Base-by-base conservation (phyloP, 2,329 filamentous ascomycete species). In the Davidsoniella australis region DNA sequence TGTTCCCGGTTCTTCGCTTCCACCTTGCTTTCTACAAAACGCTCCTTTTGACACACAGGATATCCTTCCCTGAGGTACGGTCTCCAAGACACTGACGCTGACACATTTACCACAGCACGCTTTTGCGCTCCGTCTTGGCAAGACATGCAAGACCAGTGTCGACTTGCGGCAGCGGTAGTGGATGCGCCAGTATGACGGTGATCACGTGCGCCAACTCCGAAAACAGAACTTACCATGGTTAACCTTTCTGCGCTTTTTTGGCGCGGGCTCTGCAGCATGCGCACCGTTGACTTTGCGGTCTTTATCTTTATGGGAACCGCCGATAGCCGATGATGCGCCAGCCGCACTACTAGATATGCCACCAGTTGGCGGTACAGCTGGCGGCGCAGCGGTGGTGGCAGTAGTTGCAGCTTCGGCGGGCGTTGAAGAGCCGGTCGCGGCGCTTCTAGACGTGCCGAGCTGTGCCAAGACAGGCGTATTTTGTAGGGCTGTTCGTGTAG, bases 241-340 rank as follows among this genome's bases (percentile, higher is more conserved):
- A 58, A 89, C 84, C 69, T 89, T 89, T 70, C 84, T 82, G 67
- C 84, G 75, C 72, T 87, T 88, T 69, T 85, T 88, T 45, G 81
- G 79, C 4, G 46, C 45, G 5, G 51, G 37, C 47, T 55, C 54
- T 8, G 29, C 40, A 24, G 14, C 41, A 36, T 39, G 29, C 42
- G 41, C 42, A 7, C 41, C 50, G 38, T 47, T n/a, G 2, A 18
- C 43, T 37, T 46, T 46, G 43, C 44, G 43, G 36, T 45, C 43
- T 23, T 45, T 41, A 33, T 45, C 48, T 33, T 50, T 45, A n/a
- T 43, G 39, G 9, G 38, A 23, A 29, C 38, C 17, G n/a, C 36
- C 45, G n/a, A 10, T 18, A 33, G 12, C 16, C n/a, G 17, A 12
- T 18, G 26, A 14, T 6, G 24, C 20, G 18, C 36, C 47, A 4